phyloP scores from a whole-genome alignment of 129 eudicot species.

The Tagetes patula region DNA sequence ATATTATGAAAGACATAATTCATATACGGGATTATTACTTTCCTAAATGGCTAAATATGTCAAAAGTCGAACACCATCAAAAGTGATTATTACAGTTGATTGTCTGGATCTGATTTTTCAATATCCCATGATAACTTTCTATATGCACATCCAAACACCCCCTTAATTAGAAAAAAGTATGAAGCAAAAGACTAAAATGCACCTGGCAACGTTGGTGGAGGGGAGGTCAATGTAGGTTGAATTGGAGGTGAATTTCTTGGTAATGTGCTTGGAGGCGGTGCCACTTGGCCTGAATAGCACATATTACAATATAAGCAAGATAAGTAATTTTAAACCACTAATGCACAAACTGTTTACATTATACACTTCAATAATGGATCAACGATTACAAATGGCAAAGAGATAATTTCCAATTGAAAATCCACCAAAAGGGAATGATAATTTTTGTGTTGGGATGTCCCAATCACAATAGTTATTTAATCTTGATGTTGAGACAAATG shows the following conservation, averaged over 20 bases:
- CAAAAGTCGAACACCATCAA: not conserved
- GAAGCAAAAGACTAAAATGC: conserved; percentile 14
- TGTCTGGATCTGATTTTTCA: not conserved
- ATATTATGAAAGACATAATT: not conserved
- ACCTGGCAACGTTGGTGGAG: conserved; percentile 63
- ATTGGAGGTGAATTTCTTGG: conserved; percentile 39
- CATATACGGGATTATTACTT: not conserved
- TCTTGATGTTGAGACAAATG: not conserved
- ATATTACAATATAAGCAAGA: not conserved
- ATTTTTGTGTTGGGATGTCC: not conserved
- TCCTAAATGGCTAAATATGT: not conserved
- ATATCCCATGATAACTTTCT: not conserved
- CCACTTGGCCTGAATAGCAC: conserved; percentile 29
- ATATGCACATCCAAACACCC: conserved; percentile 4
- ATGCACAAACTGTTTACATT: not conserved
- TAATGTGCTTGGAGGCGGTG: conserved; percentile 53
- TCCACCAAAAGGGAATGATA: not conserved
- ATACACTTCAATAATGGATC: not conserved
- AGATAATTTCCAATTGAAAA: not conserved
- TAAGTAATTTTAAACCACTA: not conserved
- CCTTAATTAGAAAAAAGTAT: not conserved
- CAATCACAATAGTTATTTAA: not conserved
- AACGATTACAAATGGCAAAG: conserved; percentile 9
- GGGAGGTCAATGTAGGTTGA: conserved; percentile 34
- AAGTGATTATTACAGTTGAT: conserved; percentile 2